A percentile compares a stretch with the other conserved stretches of the same genome.
These are phyloP conservation scores for Cylindrotheca fusiformis DNA, from an alignment of 108 stramenopile species.

Conservation along the genomic window DNA sequence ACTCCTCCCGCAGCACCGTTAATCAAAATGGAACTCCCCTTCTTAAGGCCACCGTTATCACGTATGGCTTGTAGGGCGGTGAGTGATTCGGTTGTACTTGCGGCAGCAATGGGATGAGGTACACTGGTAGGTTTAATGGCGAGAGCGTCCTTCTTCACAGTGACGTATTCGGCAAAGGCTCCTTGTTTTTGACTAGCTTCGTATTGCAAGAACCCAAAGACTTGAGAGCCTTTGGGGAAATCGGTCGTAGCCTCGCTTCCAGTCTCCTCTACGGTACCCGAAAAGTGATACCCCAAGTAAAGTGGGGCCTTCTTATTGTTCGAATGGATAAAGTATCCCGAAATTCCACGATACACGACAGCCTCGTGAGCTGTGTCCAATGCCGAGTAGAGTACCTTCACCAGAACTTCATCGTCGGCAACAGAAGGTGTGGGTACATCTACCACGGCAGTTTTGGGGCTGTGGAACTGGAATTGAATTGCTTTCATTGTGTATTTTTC, in stretches of 20 bases:
- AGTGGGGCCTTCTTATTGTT: slow-evolving; percentile 19
- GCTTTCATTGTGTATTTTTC: no score
- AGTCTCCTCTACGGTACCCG: slow-evolving; percentile 14
- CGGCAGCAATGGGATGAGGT: slow-evolving; percentile 13
- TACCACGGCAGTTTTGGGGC: no score
- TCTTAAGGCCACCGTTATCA: slow-evolving; percentile 16
- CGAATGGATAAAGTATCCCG: slow-evolving; percentile 16
- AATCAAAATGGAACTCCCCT: slow-evolving; percentile 19
- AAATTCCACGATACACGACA: slow-evolving; percentile 4
- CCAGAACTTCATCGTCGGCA: slow-evolving; percentile 16
- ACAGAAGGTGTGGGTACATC: no score
- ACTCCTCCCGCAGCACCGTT: slow-evolving; percentile 40
- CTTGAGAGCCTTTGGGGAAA: slow-evolving; percentile 10
- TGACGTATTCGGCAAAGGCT: slow-evolving; percentile 30
- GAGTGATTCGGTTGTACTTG: slow-evolving; percentile 22
- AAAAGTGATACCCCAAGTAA: slow-evolving; percentile 22
- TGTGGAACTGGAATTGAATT: no score
- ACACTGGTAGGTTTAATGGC: slow-evolving; percentile 17
- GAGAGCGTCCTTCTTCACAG: slow-evolving; percentile 13
- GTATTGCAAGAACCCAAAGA: slow-evolving; percentile 37
- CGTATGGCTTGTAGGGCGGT: slow-evolving; percentile 34
- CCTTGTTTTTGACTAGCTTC: slow-evolving; percentile 26
- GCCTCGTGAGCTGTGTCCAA: slow-evolving; percentile 27
- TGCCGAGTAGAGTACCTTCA: slow-evolving; percentile 28
- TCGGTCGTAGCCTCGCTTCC: slow-evolving; percentile 3